phyloP scores from a whole-genome alignment of 495 filamentous ascomycete genomes.

The Neurospora intermedia region DNA sequence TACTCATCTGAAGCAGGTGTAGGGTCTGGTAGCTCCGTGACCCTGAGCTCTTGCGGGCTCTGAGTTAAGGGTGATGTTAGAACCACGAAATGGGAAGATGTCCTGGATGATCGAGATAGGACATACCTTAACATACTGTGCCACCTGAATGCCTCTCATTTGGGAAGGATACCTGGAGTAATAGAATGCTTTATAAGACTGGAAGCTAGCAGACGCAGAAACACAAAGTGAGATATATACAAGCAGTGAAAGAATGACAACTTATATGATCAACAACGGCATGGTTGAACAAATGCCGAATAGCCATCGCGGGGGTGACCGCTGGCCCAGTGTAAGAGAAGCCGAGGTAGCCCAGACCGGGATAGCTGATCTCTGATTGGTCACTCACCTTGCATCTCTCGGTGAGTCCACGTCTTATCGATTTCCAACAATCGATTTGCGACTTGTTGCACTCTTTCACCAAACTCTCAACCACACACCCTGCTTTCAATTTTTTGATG shows the following conservation, averaged over 20 bases:
- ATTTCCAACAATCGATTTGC: background rate
- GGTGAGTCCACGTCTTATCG: slow-evolving; percentile 9
- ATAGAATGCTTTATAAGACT: background rate
- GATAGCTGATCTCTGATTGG: slow-evolving; percentile 12
- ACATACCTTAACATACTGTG: slow-evolving; percentile 64
- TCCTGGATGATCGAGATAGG: background rate
- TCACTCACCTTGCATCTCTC: slow-evolving; percentile 12
- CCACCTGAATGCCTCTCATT: slow-evolving; percentile 81
- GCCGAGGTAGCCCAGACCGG: slow-evolving; percentile 17
- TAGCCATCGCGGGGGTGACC: background rate
- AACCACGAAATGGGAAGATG: background rate
- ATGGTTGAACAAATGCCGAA: background rate
- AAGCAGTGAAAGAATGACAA: background rate
- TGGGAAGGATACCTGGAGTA: background rate
- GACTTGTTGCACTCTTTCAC: background rate
- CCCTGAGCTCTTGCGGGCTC: slow-evolving; percentile 69
- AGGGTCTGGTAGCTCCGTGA: slow-evolving; percentile 63
- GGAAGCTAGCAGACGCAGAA: background rate
- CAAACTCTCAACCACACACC: background rate
- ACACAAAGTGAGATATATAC: background rate
- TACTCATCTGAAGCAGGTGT: slow-evolving; percentile 62
- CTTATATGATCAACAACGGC: background rate
- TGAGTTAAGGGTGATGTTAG: slow-evolving; percentile 19
- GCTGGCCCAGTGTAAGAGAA: background rate
- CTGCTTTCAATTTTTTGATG: background rate